Base-by-base conservation (phyloP, 1,284 basidiomycete genomes). In the Leccinum olivaceoglutinosum region DNA sequence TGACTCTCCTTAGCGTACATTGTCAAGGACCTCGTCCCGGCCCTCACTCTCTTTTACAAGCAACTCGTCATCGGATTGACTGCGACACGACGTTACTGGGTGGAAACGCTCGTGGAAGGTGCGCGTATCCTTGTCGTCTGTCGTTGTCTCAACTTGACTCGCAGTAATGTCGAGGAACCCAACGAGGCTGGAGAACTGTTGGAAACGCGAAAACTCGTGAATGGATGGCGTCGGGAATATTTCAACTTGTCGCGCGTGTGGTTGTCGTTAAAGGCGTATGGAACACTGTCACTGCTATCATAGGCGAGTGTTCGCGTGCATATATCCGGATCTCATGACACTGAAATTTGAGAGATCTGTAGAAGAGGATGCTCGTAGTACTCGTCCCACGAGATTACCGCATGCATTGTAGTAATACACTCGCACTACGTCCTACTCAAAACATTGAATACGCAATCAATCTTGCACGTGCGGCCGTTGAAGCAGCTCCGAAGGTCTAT, bases 1-100 rank as follows among this genome's bases (percentile, higher is more conserved):
- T 6, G 18, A n/a, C 53, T 55, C 25, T 29, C 53, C 0, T 29
- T 75, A 97, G 94, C 98, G 96, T 98, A 98, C 81, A 86, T 99
- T 73, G 96, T 99, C 78, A 99, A 98, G 84, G 96, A 99, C 80
- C 89, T 99, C 71, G 94, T 99, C 2, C 94, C 89, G 8, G 88
- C 91, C 79, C 82, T 95, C 68, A 93, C 91, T 11, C 88, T 89
- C 68, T 96, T 95, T 84, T 97, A 96, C 88, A 98, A 99, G 80
- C 96, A 99, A 29, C 29, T 93, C 39, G 78, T 88, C 60, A 69
- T 88, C 46, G 78, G 81, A 63, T 80, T 84, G 80, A 82, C 53
- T 71, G 70, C 25, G 87, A 94, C 69, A 82, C 81, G 0, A 85
- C 71, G 73, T 11, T 74, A 82, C 56, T 95, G 93, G 84, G 84